Conservation (phyloP, 2,329 filamentous ascomycete species). For the Diaporthe eres region DNA sequence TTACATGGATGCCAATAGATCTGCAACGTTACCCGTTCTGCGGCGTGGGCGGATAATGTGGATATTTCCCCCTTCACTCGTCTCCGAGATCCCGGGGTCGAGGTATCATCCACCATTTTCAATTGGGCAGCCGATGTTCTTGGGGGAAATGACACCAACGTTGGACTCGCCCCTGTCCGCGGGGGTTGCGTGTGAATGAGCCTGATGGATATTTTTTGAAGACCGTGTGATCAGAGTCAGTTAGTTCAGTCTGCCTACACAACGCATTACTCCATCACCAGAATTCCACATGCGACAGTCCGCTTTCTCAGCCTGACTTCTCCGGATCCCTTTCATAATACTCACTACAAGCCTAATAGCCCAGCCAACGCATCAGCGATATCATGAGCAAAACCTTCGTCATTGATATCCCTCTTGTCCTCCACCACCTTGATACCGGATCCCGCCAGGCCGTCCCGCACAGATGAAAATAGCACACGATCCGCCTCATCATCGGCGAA, state of each 20-base stretch:
- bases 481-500: slow-evolving; percentile 65
- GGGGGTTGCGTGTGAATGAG: not conserved
- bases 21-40: slow-evolving; percentile 29
- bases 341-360: slow-evolving; percentile 46
- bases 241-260: not conserved
- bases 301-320: not conserved
- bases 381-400: slow-evolving; percentile 63
- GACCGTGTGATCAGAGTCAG: not conserved
- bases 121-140: slow-evolving; percentile 16
- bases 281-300: not conserved
- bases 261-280: not conserved
- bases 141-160: slow-evolving; percentile 19
- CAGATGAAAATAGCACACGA: slow-evolving; percentile 65
- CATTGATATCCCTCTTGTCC: slow-evolving; percentile 67
- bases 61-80: slow-evolving; percentile 14
- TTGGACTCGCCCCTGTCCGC: not conserved
- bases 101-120: not conserved
- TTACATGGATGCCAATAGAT: slow-evolving; percentile 19
- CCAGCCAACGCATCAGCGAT: slow-evolving; percentile 58
- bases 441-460: slow-evolving; percentile 63
- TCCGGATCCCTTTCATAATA: not conserved
- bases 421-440: slow-evolving; percentile 65
- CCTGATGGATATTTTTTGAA: not conserved
- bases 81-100: slow-evolving; percentile 12
- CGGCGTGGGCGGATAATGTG: slow-evolving; percentile 7